A percentile compares a stretch with the other conserved stretches of the same genome.
phyloP scores from a whole-genome alignment of 2,329 filamentous ascomycete species.

The Fusarium udum region DNA sequence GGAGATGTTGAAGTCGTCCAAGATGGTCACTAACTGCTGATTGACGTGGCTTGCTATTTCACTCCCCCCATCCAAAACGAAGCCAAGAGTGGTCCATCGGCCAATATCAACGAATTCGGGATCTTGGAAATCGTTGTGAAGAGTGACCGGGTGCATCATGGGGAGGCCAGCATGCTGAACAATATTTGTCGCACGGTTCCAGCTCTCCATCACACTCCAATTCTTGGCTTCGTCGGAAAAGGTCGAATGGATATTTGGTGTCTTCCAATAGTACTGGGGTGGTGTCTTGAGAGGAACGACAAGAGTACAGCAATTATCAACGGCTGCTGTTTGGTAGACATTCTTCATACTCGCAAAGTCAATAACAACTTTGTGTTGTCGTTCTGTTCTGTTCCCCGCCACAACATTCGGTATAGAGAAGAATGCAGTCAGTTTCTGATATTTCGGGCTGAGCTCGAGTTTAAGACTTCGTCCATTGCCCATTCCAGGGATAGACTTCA shows the following conservation, averaged over 20 bases:
- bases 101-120: slow-evolving; percentile 60
- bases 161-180: slow-evolving; percentile 47
- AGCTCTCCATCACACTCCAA: slow-evolving; percentile 57
- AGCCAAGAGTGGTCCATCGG: slow-evolving; percentile 65
- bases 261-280: slow-evolving; percentile 57
- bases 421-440: slow-evolving; percentile 43
- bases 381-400: slow-evolving; percentile 13
- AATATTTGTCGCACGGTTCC: slow-evolving; percentile 61
- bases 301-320: slow-evolving; percentile 50
- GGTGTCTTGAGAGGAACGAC: slow-evolving; percentile 61
- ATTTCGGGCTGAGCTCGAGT: slow-evolving; percentile 46
- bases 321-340: slow-evolving; percentile 48
- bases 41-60: slow-evolving; percentile 48
- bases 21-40: slow-evolving; percentile 56
- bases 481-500: slow-evolving; percentile 53
- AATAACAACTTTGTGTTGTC: slow-evolving; percentile 55
- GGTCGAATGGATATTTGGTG: slow-evolving; percentile 45
- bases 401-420: slow-evolving; percentile 43
- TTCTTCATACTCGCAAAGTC: slow-evolving; percentile 58
- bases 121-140: slow-evolving; percentile 50
- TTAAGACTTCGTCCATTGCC: slow-evolving; percentile 29
- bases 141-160: slow-evolving; percentile 49
- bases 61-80: slow-evolving; percentile 50
- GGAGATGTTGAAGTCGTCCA: slow-evolving; percentile 78
- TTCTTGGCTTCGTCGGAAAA: slow-evolving; percentile 44